Evolutionary conservation across 2,329 filamentous ascomycete genomes (phyloP).

Genomic region (Alternaria viburni): DNA sequence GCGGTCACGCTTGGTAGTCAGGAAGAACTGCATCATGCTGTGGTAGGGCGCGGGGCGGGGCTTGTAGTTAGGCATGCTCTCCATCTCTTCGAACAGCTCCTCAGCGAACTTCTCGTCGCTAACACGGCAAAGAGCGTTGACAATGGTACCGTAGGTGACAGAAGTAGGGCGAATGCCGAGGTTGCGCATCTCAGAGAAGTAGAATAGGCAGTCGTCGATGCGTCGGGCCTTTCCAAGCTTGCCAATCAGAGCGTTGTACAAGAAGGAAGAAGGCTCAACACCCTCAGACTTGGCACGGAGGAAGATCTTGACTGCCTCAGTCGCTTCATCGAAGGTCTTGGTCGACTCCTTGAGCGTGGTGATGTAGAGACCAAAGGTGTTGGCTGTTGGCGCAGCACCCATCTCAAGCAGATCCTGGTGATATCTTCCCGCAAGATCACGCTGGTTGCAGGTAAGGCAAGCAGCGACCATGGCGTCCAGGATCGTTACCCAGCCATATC

Average conservation of each 20-base stretch:
- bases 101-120: constrained; percentile 98
- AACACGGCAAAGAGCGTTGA: constrained; percentile 95
- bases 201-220: constrained; percentile 97
- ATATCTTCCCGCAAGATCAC: constrained; percentile 80
- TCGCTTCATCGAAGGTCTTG: constrained; percentile 97
- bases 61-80: constrained; percentile 98
- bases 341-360: constrained; percentile 97
- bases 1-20: constrained; percentile 96
- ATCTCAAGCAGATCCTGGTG: constrained; percentile 92
- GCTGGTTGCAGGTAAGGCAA: constrained; percentile 82
- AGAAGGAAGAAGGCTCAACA: constrained; percentile 92
- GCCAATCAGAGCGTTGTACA: constrained; percentile 97
- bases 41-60: constrained; percentile 96
- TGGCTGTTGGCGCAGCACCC: constrained; percentile 89
- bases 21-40: constrained; percentile 99
- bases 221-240: constrained; percentile 97
- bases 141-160: constrained; percentile 96
- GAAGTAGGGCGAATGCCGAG: constrained; percentile 93
- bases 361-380: constrained; percentile 98
- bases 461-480: constrained; percentile 96
- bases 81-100: constrained; percentile 99
- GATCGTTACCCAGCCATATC: constrained; percentile 96
- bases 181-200: constrained; percentile 96
- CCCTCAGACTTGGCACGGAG: constrained; percentile 90
- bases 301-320: constrained; percentile 97